Evolutionary conservation across 805 yeast genomes (phyloP).

Genomic region (Pichia sporocuriosa): DNA sequence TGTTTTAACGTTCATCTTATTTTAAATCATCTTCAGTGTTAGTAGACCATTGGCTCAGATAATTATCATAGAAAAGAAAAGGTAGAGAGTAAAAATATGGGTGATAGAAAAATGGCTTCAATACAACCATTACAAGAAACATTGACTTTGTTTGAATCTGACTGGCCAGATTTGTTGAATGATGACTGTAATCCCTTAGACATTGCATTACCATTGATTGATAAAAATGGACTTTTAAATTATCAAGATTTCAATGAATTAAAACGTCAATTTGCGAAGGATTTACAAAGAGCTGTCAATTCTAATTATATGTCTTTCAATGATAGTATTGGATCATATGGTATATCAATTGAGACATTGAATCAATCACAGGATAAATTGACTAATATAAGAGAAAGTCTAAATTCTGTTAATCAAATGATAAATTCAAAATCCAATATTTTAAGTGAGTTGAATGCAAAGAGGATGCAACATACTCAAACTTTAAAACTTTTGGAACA

Average conservation of each 20-base stretch:
- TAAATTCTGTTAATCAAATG: slow-evolving; percentile 17
- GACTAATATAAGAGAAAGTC: slow-evolving; percentile 17
- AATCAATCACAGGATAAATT: slow-evolving; percentile 49
- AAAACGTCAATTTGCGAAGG: slow-evolving; percentile 47
- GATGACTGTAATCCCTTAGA: slow-evolving; percentile 75
- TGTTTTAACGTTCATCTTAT: too few species aligned
- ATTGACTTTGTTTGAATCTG: slow-evolving; percentile 10
- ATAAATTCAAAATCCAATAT: slow-evolving; percentile 45
- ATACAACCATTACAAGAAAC: slow-evolving; percentile 7
- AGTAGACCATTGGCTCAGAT: too few species aligned
- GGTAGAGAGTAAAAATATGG: too few species aligned
- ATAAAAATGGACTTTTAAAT: slow-evolving; percentile 78
- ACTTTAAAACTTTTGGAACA: slow-evolving; percentile 65
- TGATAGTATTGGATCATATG: slow-evolving; percentile 78
- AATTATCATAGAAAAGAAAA: too few species aligned
- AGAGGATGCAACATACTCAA: slow-evolving; percentile 55
- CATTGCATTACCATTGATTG: slow-evolving; percentile 73
- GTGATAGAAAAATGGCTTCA: not conserved
- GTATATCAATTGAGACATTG: slow-evolving; percentile 57
- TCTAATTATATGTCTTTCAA: slow-evolving; percentile 81
- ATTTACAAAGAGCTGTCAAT: slow-evolving; percentile 65
- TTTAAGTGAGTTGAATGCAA: slow-evolving; percentile 57
- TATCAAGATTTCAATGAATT: slow-evolving; percentile 58
- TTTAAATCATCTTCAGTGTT: too few species aligned
- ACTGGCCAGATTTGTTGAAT: slow-evolving; percentile 36